phyloP scores from a whole-genome alignment of 2,329 filamentous ascomycete species.

The Pyrenophora teres region DNA sequence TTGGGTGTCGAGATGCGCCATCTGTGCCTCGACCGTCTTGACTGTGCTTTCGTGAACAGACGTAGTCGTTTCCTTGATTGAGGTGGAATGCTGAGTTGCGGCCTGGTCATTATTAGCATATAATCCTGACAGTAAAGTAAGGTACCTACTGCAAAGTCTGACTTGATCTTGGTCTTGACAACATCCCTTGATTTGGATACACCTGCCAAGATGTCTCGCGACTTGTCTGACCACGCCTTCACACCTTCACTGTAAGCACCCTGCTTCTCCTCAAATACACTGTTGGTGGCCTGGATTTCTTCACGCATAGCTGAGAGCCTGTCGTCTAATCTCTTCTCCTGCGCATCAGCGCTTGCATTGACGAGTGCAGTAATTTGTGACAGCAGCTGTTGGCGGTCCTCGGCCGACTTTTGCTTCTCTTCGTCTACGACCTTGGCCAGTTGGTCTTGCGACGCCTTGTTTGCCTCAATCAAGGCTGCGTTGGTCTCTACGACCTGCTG shows the following conservation, averaged over 20 bases:
- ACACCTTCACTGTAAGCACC: conserved; percentile 71
- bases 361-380: conserved; percentile 78
- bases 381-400: conserved; percentile 75
- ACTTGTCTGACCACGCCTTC: conserved; percentile 72
- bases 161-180: conserved; percentile 80
- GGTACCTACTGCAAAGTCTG: conserved; percentile 76
- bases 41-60: conserved; percentile 91
- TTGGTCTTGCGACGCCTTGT: conserved; percentile 66
- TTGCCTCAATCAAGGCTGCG: conserved; percentile 69
- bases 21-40: conserved; percentile 86
- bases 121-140: not conserved
- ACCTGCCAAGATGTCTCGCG: conserved; percentile 70
- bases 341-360: conserved; percentile 71
- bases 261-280: conserved; percentile 68
- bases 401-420: conserved; percentile 72
- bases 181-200: conserved; percentile 74
- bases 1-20: conserved; percentile 82
- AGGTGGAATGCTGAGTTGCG: conserved; percentile 79
- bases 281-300: conserved; percentile 67
- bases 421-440: conserved; percentile 74
- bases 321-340: conserved; percentile 71
- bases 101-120: conserved; percentile 52
- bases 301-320: conserved; percentile 67
- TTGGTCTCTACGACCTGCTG: conserved; percentile 74
- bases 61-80: conserved; percentile 80